A percentile compares a stretch with the other conserved stretches of the same genome.
Evolutionary conservation across 768 basidiomycete genomes (phyloP).

Genomic region (Boletales sp.): DNA sequence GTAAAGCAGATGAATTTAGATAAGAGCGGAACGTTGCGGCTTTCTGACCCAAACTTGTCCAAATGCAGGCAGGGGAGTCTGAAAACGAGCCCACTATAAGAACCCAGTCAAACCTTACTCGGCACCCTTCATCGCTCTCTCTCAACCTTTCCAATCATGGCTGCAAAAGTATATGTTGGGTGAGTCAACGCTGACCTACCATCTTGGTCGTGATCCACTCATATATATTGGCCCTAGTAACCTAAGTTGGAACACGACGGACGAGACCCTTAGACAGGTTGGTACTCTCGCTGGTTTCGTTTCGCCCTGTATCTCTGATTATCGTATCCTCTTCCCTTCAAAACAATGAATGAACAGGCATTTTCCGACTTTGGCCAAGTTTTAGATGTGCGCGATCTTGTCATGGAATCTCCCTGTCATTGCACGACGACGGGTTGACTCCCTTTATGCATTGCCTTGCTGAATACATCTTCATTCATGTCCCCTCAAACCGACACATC

Average conservation of each 20-base stretch:
- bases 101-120: slow-evolving; percentile 20
- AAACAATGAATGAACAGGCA: slow-evolving; percentile 27
- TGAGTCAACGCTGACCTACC: slow-evolving; percentile 11
- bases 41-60: slow-evolving; percentile 7
- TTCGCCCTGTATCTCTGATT: slow-evolving; percentile 4
- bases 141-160: slow-evolving; percentile 21
- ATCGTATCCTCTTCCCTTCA: slow-evolving; percentile 1
- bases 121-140: slow-evolving; percentile 11
- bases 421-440: slow-evolving; percentile 30
- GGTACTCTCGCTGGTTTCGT: slow-evolving; percentile 8
- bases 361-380: slow-evolving; percentile 45
- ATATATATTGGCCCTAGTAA: slow-evolving; percentile 17
- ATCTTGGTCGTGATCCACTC: neutral
- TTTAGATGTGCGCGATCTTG: slow-evolving; percentile 45
- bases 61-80: slow-evolving; percentile 32
- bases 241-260: slow-evolving; percentile 32
- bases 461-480: slow-evolving; percentile 27
- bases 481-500: slow-evolving; percentile 8
- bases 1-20: neutral
- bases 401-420: slow-evolving; percentile 28
- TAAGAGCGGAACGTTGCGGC: slow-evolving; percentile 2
- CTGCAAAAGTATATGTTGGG: slow-evolving; percentile 32
- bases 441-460: slow-evolving; percentile 17
- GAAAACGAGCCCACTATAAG: slow-evolving; percentile 29
- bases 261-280: slow-evolving; percentile 24